Base-by-base conservation (phyloP, 305 asterid species). In the Nicotiana rustica region DNA sequence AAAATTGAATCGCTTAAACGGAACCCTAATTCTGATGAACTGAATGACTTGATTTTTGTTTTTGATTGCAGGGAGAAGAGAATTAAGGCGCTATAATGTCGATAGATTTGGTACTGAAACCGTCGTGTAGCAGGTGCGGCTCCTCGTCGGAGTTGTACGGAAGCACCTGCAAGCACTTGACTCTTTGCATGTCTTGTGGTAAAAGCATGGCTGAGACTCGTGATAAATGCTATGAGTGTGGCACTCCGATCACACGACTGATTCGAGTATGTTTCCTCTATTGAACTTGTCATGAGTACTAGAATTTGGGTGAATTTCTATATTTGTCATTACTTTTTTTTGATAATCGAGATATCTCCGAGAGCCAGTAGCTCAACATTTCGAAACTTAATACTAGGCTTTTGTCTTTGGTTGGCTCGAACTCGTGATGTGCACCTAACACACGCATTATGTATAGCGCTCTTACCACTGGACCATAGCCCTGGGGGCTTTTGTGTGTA, bases 151-250 rank as follows among this genome's bases (percentile, higher is more conserved):
- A 94, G 85, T 92, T 96, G 81, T 96, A 96, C 79, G 99, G 99
- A 12, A 94, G 92, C 91, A 60, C 91, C 77, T 96, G 99, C 95
- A 96, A 94, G 93, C 99, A 96, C 81, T 82, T 96, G 86, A 96
- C 99, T 75, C 92, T 96, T 21, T 96, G 99, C 69, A 83, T 90
- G 81, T 89, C 88, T 9, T 96, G 99, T 83, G 99, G 99, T 78
- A 94, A 91, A 91, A 83, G 86, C 64, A 92, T 93, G 98, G 98
- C 97, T 3, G 90, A 91, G 91, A 89, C 87, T 49, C 90, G 90
- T 12, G 88, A 85, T 66, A 89, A 87, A 84, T 96, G 99, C 90
- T 88, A 89, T 86, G 97, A 93, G 83, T 96, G 99, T 67, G 98
- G 98, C 65, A 80, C 91, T 75, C 92, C 92, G 10, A 85, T 96